Percentiles rank a stretch among this genome's conserved stretches.
Conservation (phyloP, 2,329 filamentous ascomycete genomes). For the Pyrenophora tritici-repentis region DNA sequence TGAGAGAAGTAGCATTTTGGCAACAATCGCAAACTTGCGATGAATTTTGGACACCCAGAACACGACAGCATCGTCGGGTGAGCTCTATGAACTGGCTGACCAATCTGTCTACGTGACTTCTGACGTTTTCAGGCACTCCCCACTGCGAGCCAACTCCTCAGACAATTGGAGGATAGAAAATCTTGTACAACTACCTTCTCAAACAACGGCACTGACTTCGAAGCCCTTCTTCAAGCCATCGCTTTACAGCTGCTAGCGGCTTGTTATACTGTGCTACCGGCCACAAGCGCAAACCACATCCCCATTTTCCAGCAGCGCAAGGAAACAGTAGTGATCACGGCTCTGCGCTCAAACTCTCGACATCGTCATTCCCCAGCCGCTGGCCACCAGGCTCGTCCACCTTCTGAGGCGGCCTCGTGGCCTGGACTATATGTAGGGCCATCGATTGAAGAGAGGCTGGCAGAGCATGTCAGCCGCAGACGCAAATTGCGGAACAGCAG, state of each 20-base stretch:
- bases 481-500: conserved; percentile 2
- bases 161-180: conserved; percentile 2
- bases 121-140: conserved; percentile 11
- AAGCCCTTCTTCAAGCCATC: conserved; percentile 23
- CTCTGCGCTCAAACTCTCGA: conserved; percentile 23
- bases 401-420: conserved; percentile 27
- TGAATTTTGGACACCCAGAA: conserved; percentile 16
- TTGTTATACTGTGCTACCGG: conserved; percentile 27
- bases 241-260: conserved; percentile 33
- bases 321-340: conserved; percentile 13
- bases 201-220: conserved; percentile 8
- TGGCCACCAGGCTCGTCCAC: conserved; percentile 31
- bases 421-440: conserved; percentile 26
- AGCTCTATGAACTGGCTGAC: neutral
- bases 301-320: conserved; percentile 17
- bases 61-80: conserved; percentile 11
- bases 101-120: neutral
- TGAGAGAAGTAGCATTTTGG: conserved; percentile 28
- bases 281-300: conserved; percentile 14
- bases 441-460: conserved; percentile 21
- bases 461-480: conserved; percentile 14
- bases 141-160: conserved; percentile 7
- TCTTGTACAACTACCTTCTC: neutral
- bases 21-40: conserved; percentile 20
- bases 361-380: conserved; percentile 31